phyloP scores from a whole-genome alignment of 352 stramenopile genomes.

The Plasmopara viticola region DNA sequence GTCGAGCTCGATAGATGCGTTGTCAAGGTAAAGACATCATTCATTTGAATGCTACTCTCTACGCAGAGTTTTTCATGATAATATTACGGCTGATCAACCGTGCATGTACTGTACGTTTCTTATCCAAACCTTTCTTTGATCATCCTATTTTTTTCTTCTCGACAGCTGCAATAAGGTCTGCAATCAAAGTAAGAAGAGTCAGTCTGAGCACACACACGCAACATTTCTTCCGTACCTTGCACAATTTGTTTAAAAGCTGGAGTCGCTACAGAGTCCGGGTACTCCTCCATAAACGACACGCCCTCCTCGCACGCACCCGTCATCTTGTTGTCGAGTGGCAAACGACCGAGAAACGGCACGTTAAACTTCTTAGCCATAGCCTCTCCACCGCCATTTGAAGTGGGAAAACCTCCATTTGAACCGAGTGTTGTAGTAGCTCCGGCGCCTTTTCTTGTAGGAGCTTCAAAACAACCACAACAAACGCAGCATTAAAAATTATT shows the following conservation, averaged over 20 bases:
- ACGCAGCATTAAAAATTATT: not conserved
- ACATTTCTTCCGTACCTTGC: slow-evolving; percentile 27
- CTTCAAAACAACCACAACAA: slow-evolving; percentile 22
- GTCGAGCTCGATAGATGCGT: slow-evolving; percentile 26
- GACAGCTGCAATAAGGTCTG: slow-evolving; percentile 52
- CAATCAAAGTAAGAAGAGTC: not conserved
- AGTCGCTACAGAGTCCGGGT: slow-evolving; percentile 62
- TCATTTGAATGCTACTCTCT: not conserved
- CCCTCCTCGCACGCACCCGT: slow-evolving; percentile 95
- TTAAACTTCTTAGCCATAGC: slow-evolving; percentile 95
- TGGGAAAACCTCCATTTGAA: slow-evolving; percentile 92
- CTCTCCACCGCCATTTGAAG: slow-evolving; percentile 77
- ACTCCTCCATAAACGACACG: slow-evolving; percentile 89
- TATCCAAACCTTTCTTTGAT: not conserved
- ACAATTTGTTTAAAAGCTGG: slow-evolving; percentile 73
- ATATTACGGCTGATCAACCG: not conserved
- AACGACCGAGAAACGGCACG: slow-evolving; percentile 94
- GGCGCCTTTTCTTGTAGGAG: slow-evolving; percentile 83
- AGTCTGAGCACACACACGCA: not conserved
- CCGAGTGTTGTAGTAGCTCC: slow-evolving; percentile 54
- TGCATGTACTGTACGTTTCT: not conserved
- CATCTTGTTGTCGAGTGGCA: slow-evolving; percentile 97
- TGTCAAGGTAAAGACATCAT: slow-evolving; percentile 12
- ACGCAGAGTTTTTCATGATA: not conserved
- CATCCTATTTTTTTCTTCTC: slow-evolving; percentile 28